phyloP scores from a whole-genome alignment of 148 eudicot species.

The Persicaria tinctoria region DNA sequence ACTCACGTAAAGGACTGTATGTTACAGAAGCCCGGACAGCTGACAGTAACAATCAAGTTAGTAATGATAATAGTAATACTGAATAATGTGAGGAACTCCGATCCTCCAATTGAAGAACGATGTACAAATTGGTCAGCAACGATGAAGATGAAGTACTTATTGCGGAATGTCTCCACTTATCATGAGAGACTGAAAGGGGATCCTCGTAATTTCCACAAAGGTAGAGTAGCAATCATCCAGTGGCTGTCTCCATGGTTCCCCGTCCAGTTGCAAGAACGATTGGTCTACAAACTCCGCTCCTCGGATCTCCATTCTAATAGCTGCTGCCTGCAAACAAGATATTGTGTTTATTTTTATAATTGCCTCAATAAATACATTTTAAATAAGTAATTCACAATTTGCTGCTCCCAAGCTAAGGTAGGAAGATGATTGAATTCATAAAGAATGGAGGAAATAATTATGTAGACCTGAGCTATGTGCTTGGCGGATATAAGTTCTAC shows the following conservation, averaged over 20 bases:
- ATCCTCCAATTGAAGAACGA: too few species aligned
- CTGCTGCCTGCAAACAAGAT: conserved; percentile 49
- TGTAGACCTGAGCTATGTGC: conserved; percentile 81
- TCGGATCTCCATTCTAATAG: conserved; percentile 71
- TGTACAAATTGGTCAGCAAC: too few species aligned
- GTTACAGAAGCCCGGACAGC: too few species aligned
- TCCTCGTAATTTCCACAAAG: conserved; percentile 69
- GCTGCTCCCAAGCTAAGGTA: background rate
- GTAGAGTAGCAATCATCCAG: conserved; percentile 64
- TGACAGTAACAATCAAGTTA: too few species aligned
- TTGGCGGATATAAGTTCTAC: conserved; percentile 82
- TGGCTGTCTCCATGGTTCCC: conserved; percentile 99
- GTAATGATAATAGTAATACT: too few species aligned
- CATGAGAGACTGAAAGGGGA: conserved; percentile 72
- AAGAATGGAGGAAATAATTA: background rate
- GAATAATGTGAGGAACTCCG: background rate
- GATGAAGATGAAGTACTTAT: background rate
- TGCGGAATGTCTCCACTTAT: conserved; percentile 30
- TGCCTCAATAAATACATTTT: too few species aligned
- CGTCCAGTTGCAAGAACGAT: conserved; percentile 83
- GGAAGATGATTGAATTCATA: background rate
- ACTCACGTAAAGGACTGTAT: background rate
- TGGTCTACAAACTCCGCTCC: conserved; percentile 73
- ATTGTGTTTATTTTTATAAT: background rate
- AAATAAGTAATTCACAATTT: too few species aligned